Percentiles rank a stretch among this genome's conserved stretches.
phyloP scores from a whole-genome alignment of 106 monocot species.

The Dactylorhiza incarnata region DNA sequence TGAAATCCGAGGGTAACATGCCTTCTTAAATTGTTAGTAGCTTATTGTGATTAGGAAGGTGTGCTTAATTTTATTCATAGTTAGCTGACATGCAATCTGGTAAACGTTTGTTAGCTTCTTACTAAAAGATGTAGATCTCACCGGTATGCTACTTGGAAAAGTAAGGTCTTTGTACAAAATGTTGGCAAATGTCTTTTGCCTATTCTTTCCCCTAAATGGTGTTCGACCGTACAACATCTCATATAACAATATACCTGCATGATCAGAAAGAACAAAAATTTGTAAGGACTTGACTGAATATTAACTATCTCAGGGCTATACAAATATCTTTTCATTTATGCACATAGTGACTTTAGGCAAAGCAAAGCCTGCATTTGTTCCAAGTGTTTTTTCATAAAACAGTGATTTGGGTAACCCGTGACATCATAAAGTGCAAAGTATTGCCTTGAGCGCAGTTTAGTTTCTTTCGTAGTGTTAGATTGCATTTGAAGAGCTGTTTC shows the following conservation, averaged over 20 bases:
- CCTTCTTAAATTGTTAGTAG: not conserved
- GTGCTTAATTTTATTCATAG: not conserved
- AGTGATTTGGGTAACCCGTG: not conserved
- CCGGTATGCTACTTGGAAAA: conserved; percentile 92
- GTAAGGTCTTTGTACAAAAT: conserved; percentile 92
- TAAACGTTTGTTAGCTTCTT: not conserved
- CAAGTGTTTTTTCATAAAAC: not conserved
- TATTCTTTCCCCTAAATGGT: conserved; percentile 90
- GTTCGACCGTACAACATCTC: conserved; percentile 98
- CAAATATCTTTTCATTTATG: not conserved
- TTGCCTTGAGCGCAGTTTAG: not conserved
- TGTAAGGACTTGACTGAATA: not conserved
- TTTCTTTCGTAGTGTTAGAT: not conserved
- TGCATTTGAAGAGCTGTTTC: not conserved
- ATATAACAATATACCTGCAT: conserved; percentile 91
- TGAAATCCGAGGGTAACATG: not conserved
- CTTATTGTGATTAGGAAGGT: not conserved
- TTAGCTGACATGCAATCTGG: not conserved
- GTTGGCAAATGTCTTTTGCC: conserved; percentile 88
- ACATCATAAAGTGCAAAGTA: not conserved
- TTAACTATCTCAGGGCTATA: not conserved
- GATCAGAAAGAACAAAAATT: not conserved
- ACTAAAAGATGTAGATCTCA: conserved; percentile 19
- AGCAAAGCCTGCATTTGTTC: not conserved
- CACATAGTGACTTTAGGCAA: not conserved